Conservation (phyloP, 108 stramenopile genomes). For the Mayamaea pseudoterrestris region DNA sequence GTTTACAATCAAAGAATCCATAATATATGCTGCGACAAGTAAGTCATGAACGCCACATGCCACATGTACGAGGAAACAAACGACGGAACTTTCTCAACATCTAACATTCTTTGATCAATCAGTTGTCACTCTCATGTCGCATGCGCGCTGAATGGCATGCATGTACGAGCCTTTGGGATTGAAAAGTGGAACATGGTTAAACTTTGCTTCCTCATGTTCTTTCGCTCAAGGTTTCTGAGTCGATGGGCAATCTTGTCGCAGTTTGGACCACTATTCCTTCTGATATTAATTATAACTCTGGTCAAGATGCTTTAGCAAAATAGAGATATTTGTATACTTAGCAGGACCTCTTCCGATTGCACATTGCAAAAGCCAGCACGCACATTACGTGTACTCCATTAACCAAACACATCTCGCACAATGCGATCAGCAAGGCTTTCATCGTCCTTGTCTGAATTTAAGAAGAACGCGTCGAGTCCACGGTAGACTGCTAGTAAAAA, state of each 20-base stretch:
- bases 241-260: slow-evolving; percentile 38
- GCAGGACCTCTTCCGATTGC: too few species aligned
- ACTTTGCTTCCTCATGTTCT: slow-evolving; percentile 84
- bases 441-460: too few species aligned
- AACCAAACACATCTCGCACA: too few species aligned
- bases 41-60: too few species aligned
- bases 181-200: slow-evolving; percentile 91
- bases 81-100: slow-evolving; percentile 34
- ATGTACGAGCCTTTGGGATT: slow-evolving; percentile 37
- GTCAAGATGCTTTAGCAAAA: slow-evolving; percentile 1
- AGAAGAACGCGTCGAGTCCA: too few species aligned
- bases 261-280: slow-evolving; percentile 48
- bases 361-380: too few species aligned
- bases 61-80: too few species aligned
- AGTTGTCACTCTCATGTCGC: slow-evolving; percentile 98
- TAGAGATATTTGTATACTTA: too few species aligned
- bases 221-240: slow-evolving; percentile 62
- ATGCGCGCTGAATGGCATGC: slow-evolving; percentile 76
- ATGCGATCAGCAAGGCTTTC: too few species aligned
- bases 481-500: too few species aligned
- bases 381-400: too few species aligned
- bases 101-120: too few species aligned
- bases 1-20: slow-evolving; percentile 88
- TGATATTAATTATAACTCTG: slow-evolving; percentile 12
- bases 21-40: slow-evolving; percentile 80